Evolutionary conservation across 2,329 filamentous ascomycete genomes (phyloP), one percentile per base, ranked within the genome.

Genomic region (Ophiostoma sp.): DNA sequence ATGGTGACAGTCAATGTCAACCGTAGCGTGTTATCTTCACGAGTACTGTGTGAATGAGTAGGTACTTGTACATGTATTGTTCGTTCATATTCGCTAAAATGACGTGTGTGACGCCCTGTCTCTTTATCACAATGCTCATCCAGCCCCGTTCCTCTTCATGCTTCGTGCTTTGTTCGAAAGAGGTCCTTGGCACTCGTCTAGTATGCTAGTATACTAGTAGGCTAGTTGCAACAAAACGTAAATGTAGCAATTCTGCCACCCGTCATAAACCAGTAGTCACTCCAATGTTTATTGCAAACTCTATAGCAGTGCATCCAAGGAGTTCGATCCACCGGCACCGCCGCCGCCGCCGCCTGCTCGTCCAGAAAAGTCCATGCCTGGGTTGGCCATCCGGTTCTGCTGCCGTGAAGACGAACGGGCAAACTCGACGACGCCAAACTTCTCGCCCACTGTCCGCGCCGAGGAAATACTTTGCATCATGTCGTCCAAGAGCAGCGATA

Each of bases 361-460:
- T 17, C 36, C 61, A 9, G 61, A 28, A 45, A 66, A 66, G 36
- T 45, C 36, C 22, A 39, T 28, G 22, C 22, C 22, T 7, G 31
- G 31, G 7, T 39, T 39, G 36, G 11, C 61, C 61, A 66, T 25
- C 11, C 61, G n/a, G 61, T 28, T 66, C 66, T 78, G 79, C 12
- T 36, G 45, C 48, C 59, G 59, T 33, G 59, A 5, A 12, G 63
- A 2, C 6, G 59, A 70, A 75, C 80, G 82, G 31, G 79, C 78
- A 0, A 76, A 70, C 75, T 92, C 90, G 15, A 93, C 83, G 15
- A 91, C 82, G 42, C 83, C 81, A 76, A 91, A 93, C 82, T 95
- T 97, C 78, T 89, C 90, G 59, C 94, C 93, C 1, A 95, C 84
- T 66, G 93, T 91, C 71, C 92, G 89, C 31, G 92, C 90, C 45